phyloP scores from a whole-genome alignment of 345 rosid genomes.

The Heritiera littoralis region DNA sequence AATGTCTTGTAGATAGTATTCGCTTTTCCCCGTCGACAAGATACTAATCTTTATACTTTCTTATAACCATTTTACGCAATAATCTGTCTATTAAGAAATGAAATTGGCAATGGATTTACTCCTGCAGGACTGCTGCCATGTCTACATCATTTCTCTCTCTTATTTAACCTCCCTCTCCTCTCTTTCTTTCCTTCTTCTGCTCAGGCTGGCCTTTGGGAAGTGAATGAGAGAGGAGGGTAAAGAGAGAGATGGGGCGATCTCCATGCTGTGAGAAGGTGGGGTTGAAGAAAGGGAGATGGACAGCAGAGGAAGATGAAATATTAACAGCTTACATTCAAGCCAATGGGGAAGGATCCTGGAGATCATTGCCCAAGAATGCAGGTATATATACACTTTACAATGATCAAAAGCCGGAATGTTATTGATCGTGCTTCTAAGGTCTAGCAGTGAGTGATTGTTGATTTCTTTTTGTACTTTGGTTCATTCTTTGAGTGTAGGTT shows the following conservation, averaged over 20 bases:
- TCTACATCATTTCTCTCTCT: conserved; percentile 2
- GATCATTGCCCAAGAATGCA: conserved; percentile 83
- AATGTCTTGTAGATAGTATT: too few species aligned
- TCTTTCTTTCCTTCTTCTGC: neutral
- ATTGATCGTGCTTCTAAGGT: too few species aligned
- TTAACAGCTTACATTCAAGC: conserved; percentile 61
- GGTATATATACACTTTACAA: conserved; percentile 34
- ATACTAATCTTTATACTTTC: too few species aligned
- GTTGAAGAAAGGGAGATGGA: conserved; percentile 86
- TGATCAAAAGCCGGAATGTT: neutral
- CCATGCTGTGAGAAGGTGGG: conserved; percentile 92
- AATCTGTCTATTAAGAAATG: neutral
- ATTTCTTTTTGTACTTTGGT: too few species aligned
- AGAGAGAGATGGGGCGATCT: conserved; percentile 68
- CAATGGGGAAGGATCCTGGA: conserved; percentile 88
- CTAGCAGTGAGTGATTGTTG: too few species aligned
- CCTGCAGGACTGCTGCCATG: neutral
- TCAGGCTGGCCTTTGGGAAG: neutral
- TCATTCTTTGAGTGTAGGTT: too few species aligned
- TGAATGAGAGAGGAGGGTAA: neutral
- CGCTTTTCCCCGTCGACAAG: too few species aligned
- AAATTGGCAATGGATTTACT: neutral
- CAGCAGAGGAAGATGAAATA: conserved; percentile 73
- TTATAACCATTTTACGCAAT: neutral
- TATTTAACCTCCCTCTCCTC: conserved; percentile 8